Conservation (phyloP, 352 stramenopile species). For the Pythium biforme region DNA sequence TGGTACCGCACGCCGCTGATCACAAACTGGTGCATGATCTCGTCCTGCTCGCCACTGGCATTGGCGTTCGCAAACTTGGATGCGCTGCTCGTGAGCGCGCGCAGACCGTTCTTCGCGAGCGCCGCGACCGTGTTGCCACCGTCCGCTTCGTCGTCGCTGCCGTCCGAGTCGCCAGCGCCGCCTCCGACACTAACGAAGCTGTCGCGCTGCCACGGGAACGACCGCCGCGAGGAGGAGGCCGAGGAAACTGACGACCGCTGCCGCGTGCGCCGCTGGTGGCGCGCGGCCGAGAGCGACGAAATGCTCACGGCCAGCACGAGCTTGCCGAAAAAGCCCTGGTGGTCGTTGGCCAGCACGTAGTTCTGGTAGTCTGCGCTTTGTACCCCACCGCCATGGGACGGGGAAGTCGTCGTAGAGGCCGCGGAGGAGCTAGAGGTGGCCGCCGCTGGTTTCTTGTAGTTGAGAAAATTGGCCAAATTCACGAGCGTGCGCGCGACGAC, state of each 20-base stretch:
- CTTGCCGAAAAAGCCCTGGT: constrained; percentile 85
- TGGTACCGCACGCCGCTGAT: constrained; percentile 88
- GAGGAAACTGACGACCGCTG: constrained; percentile 34
- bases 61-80: constrained; percentile 1
- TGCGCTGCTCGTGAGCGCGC: constrained; percentile 18
- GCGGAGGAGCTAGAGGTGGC: constrained; percentile 7
- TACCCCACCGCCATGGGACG: neutral
- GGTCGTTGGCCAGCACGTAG: constrained; percentile 81
- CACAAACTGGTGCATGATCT: constrained; percentile 88
- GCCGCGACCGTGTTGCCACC: constrained; percentile 23
- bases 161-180: constrained; percentile 3
- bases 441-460: constrained; percentile 30
- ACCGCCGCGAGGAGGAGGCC: constrained; percentile 12
- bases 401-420: constrained; percentile 26
- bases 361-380: constrained; percentile 37
- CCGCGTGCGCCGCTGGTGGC: constrained; percentile 30
- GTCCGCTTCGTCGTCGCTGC: constrained; percentile 17
- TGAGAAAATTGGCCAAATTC: constrained; percentile 82
- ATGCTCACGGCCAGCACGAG: constrained; percentile 62
- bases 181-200: constrained; percentile 3
- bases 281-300: constrained; percentile 54
- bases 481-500: constrained; percentile 80
- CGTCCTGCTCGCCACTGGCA: constrained; percentile 29
- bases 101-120: constrained; percentile 23
- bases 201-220: constrained; percentile 24